Conservation (phyloP, 306 rosid genomes). For the Glycine soja region DNA sequence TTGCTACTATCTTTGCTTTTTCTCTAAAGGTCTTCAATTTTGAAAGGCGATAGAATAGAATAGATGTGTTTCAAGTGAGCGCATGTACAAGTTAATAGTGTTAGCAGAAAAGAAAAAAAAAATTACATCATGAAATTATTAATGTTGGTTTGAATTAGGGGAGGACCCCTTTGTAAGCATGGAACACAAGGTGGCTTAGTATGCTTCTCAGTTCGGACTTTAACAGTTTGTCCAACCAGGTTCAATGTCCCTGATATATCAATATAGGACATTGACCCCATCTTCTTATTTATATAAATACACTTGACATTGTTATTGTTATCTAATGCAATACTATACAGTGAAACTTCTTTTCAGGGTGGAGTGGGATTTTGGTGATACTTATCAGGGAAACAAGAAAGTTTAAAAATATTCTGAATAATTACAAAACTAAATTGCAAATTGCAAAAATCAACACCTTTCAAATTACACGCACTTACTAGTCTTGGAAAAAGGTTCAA, state of each 20-base stretch:
- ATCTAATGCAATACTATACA: not conserved
- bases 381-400: not conserved
- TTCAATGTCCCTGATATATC: not conserved
- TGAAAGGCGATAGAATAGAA: constrained; percentile 48
- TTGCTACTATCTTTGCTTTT: constrained; percentile 56
- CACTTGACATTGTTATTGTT: not conserved
- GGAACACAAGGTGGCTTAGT: too few species aligned
- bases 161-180: not conserved
- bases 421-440: not conserved
- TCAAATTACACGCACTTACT: not conserved
- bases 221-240: not conserved
- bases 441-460: not conserved
- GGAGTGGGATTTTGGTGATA: not conserved
- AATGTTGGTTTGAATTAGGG: constrained; percentile 7
- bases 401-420: not conserved
- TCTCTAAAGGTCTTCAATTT: constrained; percentile 56
- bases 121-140: not conserved
- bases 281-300: not conserved
- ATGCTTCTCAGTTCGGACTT: too few species aligned
- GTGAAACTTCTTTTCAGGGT: not conserved
- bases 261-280: not conserved
- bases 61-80: not conserved
- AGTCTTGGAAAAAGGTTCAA: constrained; percentile 9
- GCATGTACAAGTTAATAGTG: not conserved
- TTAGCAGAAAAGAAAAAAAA: too few species aligned